A percentile compares a stretch with the other conserved stretches of the same genome.
These are phyloP conservation scores for Heterobasidion occidentale DNA, from an alignment of 1,284 basidiomycete genomes.

Conservation along the genomic window DNA sequence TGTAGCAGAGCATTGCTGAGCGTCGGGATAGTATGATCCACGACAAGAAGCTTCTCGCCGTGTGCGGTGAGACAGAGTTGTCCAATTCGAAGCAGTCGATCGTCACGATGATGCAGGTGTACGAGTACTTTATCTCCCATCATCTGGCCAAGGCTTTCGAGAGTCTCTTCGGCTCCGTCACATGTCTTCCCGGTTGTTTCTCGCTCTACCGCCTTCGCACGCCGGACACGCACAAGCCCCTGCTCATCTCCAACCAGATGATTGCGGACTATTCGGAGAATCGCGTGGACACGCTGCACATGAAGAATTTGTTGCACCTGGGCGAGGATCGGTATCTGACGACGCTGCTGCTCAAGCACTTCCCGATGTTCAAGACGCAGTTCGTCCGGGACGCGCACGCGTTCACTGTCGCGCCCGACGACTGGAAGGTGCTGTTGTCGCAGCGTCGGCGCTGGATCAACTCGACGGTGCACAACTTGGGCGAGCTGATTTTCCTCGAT, in stretches of 20 bases:
- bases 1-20: not conserved
- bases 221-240: constrained; percentile 86
- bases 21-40: constrained; percentile 65
- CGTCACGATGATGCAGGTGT: constrained; percentile 99
- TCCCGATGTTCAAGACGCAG: constrained; percentile 88
- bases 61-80: constrained; percentile 90
- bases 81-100: constrained; percentile 89
- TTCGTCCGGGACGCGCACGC: constrained; percentile 93
- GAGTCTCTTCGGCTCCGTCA: constrained; percentile 93
- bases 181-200: constrained; percentile 97
- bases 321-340: constrained; percentile 99
- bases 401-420: constrained; percentile 85
- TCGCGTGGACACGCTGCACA: constrained; percentile 93
- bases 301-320: constrained; percentile 94
- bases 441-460: constrained; percentile 99
- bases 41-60: constrained; percentile 90
- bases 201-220: constrained; percentile 90
- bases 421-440: constrained; percentile 92
- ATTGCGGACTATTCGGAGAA: constrained; percentile 94
- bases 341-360: constrained; percentile 91
- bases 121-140: constrained; percentile 96
- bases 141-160: constrained; percentile 99
- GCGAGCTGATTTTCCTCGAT: constrained; percentile 87
- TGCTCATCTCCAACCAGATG: constrained; percentile 84
- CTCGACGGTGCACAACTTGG: constrained; percentile 96